Evolutionary conservation across 225 moss, liverwort and hornwort genomes (phyloP).

Genomic region (Marchantia polymorpha): DNA sequence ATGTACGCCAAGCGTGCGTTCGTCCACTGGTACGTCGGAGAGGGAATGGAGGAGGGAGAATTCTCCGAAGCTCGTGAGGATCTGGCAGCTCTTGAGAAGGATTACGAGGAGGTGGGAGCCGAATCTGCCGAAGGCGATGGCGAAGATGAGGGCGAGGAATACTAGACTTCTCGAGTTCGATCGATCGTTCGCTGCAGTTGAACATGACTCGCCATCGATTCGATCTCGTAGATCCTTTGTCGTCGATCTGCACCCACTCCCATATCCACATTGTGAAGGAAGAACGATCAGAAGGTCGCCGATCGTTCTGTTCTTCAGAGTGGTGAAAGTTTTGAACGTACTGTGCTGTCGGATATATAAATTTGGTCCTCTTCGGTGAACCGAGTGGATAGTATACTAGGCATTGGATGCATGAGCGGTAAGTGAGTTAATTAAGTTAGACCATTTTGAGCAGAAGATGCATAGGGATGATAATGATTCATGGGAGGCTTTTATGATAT

Average conservation of each 20-base stretch:
- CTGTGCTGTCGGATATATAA: not conserved
- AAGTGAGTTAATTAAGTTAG: not conserved
- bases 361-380: not conserved
- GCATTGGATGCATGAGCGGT: not conserved
- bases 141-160: conserved; percentile 20
- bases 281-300: not conserved
- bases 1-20: conserved; percentile 33
- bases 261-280: not conserved
- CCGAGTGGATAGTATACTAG: not conserved
- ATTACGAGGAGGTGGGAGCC: conserved; percentile 31
- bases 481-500: not conserved
- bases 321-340: not conserved
- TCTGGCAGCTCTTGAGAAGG: conserved; percentile 22
- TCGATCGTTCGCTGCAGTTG: not conserved
- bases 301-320: not conserved
- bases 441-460: not conserved
- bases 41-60: conserved; percentile 43
- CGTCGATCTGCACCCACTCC: not conserved
- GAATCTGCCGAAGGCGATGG: conserved; percentile 28
- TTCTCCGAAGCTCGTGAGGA: conserved; percentile 37
- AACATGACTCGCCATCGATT: not conserved
- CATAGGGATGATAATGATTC: not conserved
- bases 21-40: conserved; percentile 38
- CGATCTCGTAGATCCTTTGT: not conserved
- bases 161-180: not conserved